Base-by-base conservation (phyloP, 768 basidiomycete genomes). In the Lanmaoa pseudosensibilis region DNA sequence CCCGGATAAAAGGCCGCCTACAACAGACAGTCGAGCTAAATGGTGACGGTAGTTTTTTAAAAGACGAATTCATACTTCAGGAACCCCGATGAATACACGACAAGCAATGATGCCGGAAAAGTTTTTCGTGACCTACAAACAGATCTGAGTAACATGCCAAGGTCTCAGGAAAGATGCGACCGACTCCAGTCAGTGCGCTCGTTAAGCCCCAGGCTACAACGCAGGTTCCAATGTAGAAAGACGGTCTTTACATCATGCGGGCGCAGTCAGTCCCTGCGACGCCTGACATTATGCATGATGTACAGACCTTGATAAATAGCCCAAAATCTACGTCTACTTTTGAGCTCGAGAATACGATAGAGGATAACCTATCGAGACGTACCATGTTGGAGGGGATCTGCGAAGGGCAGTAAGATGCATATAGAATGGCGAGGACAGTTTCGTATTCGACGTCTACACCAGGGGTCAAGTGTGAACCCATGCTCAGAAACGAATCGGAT, bases 381-480 rank as follows among this genome's bases (percentile, higher is more conserved):
- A 81, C 84, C 81, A 87, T 85, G 63, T 85, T 88, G 1, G 82
- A 85, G 1, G 86, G 86, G 51, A 87, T 79, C 60, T 87, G 85
- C 15, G 82, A 80, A 3, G 85, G 85, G 37, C 80, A 80, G 56
- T 87, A 85, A 1, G 83, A 82, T 2, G 74, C 86, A 57, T 78
- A 84, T 25, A 84, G 73, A 44, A 81, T 71, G 1, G 83, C 82
- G 15, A 85, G 68, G 23, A 83, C 71, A 4, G 79, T 78, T 23
- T 74, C 72, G 61, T 84, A 84, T 62, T 83, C 77, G 16, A 83
- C 67, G 54, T 80, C 83, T 84, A 55, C 11, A 23, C 30, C 34
- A 27, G 13, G 6, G 15, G 34, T 55, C 33, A 50, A 41, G 18
- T 12, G 33, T 37, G 32, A 23, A 37, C n/a, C n/a, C 13, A 2